A percentile compares a stretch with the other conserved stretches of the same genome.
Evolutionary conservation across 768 basidiomycete genomes (phyloP).

Genomic region (Boletus vermiculosoides): DNA sequence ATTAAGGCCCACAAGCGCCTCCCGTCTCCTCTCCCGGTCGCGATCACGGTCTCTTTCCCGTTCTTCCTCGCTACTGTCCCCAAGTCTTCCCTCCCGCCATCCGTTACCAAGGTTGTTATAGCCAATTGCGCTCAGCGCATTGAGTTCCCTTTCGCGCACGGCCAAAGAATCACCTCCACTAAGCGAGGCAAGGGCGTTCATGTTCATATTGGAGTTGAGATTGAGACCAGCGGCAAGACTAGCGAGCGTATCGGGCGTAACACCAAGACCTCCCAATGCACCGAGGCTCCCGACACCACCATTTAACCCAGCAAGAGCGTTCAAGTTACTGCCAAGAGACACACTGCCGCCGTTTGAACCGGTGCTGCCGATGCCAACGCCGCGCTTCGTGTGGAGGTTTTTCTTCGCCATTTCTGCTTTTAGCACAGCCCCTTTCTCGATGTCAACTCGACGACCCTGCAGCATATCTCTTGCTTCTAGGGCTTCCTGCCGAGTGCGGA

Average conservation of each 20-base stretch:
- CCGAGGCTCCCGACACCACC: constrained; percentile 31
- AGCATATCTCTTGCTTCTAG: constrained; percentile 83
- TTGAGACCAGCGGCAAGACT: constrained; percentile 31
- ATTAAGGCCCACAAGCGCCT: constrained; percentile 43
- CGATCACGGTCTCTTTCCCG: constrained; percentile 51
- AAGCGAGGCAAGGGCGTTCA: constrained; percentile 28
- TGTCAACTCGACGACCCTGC: constrained; percentile 87
- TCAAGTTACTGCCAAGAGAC: constrained; percentile 27
- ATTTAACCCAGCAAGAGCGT: constrained; percentile 24
- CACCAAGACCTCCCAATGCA: constrained; percentile 24
- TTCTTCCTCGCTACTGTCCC: constrained; percentile 35
- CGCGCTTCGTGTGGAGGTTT: constrained; percentile 94
- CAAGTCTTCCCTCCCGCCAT: constrained; percentile 37
- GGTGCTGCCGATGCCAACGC: constrained; percentile 64
- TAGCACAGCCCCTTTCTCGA: constrained; percentile 87
- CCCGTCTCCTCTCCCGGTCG: constrained; percentile 40
- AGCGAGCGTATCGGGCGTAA: constrained; percentile 28
- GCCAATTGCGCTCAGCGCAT: constrained; percentile 48
- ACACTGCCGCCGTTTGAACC: constrained; percentile 28
- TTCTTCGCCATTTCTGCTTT: constrained; percentile 99
- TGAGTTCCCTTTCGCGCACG: constrained; percentile 48
- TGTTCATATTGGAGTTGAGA: constrained; percentile 28
- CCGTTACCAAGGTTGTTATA: constrained; percentile 34
- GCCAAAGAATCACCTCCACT: constrained; percentile 30
- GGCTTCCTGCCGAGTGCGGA: constrained; percentile 84